Evolutionary conservation across 192 early-diverging fungal species (phyloP), one percentile per base, ranked within the genome.

Genomic region (Neocallimastix lanati): DNA sequence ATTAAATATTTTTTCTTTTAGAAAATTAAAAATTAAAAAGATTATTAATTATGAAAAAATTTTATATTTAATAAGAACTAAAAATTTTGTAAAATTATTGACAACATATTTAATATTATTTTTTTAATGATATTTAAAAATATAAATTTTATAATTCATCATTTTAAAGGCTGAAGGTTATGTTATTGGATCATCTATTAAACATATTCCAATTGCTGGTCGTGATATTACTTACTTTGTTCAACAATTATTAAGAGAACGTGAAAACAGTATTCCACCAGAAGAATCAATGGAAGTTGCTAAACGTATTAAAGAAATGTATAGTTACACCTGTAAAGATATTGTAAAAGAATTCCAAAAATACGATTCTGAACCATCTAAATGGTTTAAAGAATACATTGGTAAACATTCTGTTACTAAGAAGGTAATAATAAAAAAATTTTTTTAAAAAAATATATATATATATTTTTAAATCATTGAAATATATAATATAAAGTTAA

Each of bases 141-240:
- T n/a, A n/a, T n/a, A n/a, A n/a, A n/a, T n/a, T n/a, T n/a, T n/a
- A n/a, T n/a, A n/a, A n/a, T n/a, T n/a, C n/a, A n/a, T n/a, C n/a
- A n/a, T n/a, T 78, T 30, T 12, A 28, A 83, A 95, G 94, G 95
- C 96, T 80, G 96, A 98, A 83, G 97, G 97, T 77, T 99, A 98
- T 84, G 97, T 99, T 50, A 93, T 99, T 83, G 96, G 95, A 77
- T 96, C 94, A 33, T 94, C 96, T 76, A 98, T 99, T 87, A 98
- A 97, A 87, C 94, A 96, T 86, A 96, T 99, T 37, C 97, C 97
- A 36, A 99, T 99, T 88, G 97, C 97, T 50, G 97, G 97, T 77
- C 90, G 96, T 80, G 96, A 99, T 84, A 95, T 99, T 82, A 98
- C 97, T 15, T 92, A 92, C 27, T 99, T 96, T 89, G 96, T 99